phyloP scores from a whole-genome alignment of 2,329 filamentous ascomycete genomes.

The Diaporthe citri region DNA sequence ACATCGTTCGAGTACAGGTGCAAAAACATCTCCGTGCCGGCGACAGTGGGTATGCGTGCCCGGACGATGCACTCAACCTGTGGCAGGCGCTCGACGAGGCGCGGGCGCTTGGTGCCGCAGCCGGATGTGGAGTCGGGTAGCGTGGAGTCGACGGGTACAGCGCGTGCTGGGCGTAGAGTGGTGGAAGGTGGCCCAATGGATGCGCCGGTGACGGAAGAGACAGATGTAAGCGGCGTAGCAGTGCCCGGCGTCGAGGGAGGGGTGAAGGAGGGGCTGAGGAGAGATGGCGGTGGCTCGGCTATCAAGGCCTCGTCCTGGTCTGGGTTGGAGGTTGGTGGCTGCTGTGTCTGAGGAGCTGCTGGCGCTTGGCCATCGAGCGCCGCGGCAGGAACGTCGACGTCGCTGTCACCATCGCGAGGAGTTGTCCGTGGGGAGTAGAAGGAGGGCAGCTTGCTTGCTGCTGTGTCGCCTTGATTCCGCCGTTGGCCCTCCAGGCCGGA shows the following conservation, averaged over 20 bases:
- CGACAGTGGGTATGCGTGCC: slow-evolving; percentile 92
- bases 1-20: slow-evolving; percentile 94
- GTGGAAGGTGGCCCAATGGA: slow-evolving; percentile 40
- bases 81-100: slow-evolving; percentile 81
- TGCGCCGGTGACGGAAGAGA: slow-evolving; percentile 42
- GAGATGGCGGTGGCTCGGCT: slow-evolving; percentile 67
- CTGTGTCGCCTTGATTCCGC: background rate
- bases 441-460: slow-evolving; percentile 43
- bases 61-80: slow-evolving; percentile 94
- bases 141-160: slow-evolving; percentile 72
- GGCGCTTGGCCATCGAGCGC: slow-evolving; percentile 36
- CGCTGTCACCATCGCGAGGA: slow-evolving; percentile 43
- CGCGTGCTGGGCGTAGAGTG: slow-evolving; percentile 55
- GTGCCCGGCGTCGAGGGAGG: slow-evolving; percentile 75
- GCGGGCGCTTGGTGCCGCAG: slow-evolving; percentile 75
- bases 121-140: slow-evolving; percentile 63
- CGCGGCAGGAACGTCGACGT: slow-evolving; percentile 42
- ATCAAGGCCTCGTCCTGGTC: slow-evolving; percentile 36
- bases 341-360: slow-evolving; percentile 35
- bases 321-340: slow-evolving; percentile 33
- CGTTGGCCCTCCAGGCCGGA: slow-evolving; percentile 33
- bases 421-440: slow-evolving; percentile 49
- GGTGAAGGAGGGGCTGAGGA: slow-evolving; percentile 89
- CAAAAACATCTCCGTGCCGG: slow-evolving; percentile 95
- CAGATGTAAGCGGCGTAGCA: slow-evolving; percentile 60